A percentile compares a stretch with the other conserved stretches of the same genome.
phyloP scores from a whole-genome alignment of 2,329 filamentous ascomycete species.

The Helicocarpus griseus region DNA sequence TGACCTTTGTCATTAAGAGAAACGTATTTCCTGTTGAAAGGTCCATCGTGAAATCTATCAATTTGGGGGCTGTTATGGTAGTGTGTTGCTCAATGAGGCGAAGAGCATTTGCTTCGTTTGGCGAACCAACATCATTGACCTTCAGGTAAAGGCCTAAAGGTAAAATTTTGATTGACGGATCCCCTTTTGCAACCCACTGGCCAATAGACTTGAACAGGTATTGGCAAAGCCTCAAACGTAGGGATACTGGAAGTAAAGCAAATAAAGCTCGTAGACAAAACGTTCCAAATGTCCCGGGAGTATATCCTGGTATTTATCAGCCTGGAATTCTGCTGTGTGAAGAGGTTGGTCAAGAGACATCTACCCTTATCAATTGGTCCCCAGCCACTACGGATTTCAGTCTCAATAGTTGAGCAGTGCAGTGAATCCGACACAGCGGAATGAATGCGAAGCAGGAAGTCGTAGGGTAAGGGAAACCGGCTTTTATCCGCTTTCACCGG shows the following conservation, averaged over 20 bases:
- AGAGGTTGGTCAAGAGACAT: neutral
- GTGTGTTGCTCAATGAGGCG: constrained; percentile 9
- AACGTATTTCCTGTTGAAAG: neutral
- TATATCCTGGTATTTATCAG: neutral
- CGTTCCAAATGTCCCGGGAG: neutral
- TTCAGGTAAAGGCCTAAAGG: constrained; percentile 11
- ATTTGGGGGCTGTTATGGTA: constrained; percentile 5
- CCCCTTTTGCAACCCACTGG: neutral
- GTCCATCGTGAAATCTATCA: constrained; percentile 7
- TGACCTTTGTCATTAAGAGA: constrained; percentile 10
- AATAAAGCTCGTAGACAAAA: neutral
- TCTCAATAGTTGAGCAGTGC: neutral
- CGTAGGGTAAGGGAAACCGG: neutral
- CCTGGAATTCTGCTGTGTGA: neutral
- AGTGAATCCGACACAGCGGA: neutral
- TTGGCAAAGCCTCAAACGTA: neutral
- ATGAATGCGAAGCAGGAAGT: neutral
- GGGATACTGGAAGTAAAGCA: neutral
- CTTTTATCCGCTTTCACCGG: neutral
- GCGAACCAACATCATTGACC: constrained; percentile 1
- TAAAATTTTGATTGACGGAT: constrained; percentile 5
- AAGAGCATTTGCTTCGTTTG: constrained; percentile 11
- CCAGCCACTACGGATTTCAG: neutral
- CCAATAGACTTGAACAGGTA: neutral
- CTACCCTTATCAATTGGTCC: neutral